Base-by-base conservation (phyloP, 805 yeast genomes). In the Kodamaea fukazawae region DNA sequence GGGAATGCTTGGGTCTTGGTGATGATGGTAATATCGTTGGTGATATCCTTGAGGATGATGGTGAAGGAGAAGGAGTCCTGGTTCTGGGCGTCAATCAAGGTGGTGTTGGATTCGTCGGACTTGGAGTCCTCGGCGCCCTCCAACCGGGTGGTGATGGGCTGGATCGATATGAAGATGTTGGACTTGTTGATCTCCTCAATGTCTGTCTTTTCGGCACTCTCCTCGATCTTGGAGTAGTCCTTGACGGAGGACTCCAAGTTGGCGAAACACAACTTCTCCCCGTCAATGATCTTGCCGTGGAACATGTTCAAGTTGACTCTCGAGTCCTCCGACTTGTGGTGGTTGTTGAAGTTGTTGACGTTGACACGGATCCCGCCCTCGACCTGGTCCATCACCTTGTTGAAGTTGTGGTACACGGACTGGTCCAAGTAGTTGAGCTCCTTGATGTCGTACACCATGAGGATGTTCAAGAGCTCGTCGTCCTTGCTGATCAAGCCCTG, bases 1-100 rank as follows among this genome's bases (percentile, higher is more conserved):
- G 99, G 98, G 70, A 88, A 84, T 5, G 96, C 80, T 61, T 93
- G 99, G 0, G 98, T 86, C 50, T 83, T 81, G 36, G 87, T 81
- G 20, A 79, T 73, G 32, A 87, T 75, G 6, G 82, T 75, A 46
- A 93, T 78, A 47, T 79, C 76, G 63, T 93, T 91, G 28, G 84
- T 80, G 31, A 80, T 77, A 56, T 93, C 99, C 49, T 79, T 78
- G 49, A 93, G 70, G 14, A 86, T 75, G 26, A 89, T 70, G 7
- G 87, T 77, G 59, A 93, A 90, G 29, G 79, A 76, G 57, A 91
- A 90, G 9, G 86, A 75, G 16, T 73, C 70, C 1, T 76, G 57
- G 16, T 72, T 67, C 48, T 59, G 63, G 14, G 72, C 59, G 46
- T 76, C 80, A 42, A 76, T 74, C 18, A 67, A 54, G 11, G 65